Evolutionary conservation across 2,329 filamentous ascomycete species (phyloP).

Genomic region (Tolypocladium tundrense): DNA sequence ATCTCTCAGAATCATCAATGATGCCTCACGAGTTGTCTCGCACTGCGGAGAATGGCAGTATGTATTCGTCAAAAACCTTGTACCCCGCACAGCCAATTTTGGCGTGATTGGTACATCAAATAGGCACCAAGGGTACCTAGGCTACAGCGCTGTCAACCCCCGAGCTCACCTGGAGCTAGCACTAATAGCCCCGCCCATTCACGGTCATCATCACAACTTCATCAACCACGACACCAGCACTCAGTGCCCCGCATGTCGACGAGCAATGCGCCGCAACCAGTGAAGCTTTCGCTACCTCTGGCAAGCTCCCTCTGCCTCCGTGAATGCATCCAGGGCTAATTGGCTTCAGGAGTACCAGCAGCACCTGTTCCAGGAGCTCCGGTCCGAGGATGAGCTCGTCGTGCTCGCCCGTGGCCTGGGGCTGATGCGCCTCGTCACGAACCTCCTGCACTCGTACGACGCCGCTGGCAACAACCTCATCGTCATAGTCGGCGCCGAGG

Average conservation of each 20-base stretch:
- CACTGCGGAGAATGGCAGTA: too few relatives aligned
- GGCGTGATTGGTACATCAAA: too few relatives aligned
- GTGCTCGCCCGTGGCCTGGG: conserved; percentile 86
- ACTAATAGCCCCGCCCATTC: not conserved
- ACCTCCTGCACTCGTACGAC: conserved; percentile 93
- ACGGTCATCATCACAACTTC: not conserved
- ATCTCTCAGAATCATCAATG: too few relatives aligned
- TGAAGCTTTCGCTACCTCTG: conserved; percentile 68
- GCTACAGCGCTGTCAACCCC: not conserved
- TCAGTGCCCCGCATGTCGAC: conserved; percentile 34
- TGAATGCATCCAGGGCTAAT: not conserved
- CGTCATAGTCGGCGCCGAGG: conserved; percentile 78
- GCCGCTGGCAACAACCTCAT: conserved; percentile 90
- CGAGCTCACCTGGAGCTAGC: not conserved
- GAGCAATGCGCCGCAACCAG: conserved; percentile 50
- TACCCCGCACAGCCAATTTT: too few relatives aligned
- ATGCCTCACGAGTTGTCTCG: too few relatives aligned
- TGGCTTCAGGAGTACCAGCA: conserved; percentile 74
- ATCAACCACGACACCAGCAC: not conserved
- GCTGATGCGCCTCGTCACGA: conserved; percentile 85
- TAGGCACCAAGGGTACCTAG: too few relatives aligned
- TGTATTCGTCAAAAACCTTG: too few relatives aligned
- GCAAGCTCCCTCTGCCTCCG: conserved; percentile 8
- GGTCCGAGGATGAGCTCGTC: conserved; percentile 85
- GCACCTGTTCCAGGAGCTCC: conserved; percentile 83